These are phyloP conservation scores for Teratosphaeria gauchensis DNA, from an alignment of 2,329 filamentous ascomycete genomes.

Conservation along the genomic window DNA sequence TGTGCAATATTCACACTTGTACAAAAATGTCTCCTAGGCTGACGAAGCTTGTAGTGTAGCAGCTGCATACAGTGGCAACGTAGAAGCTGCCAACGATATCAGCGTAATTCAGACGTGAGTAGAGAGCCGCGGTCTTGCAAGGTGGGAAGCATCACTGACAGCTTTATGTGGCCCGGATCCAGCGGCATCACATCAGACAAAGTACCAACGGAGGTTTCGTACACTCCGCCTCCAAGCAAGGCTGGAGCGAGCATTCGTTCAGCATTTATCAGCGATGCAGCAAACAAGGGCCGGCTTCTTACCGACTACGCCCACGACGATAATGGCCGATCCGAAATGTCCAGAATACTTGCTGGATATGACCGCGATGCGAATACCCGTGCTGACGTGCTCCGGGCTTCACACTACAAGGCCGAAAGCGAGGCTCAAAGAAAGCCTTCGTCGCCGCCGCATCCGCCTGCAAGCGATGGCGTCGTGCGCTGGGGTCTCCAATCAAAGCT, in stretches of 20 bases:
- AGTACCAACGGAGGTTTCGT: slow-evolving; percentile 64
- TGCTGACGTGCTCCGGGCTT: neutral
- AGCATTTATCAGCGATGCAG: neutral
- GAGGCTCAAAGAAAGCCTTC: neutral
- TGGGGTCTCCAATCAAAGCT: slow-evolving; percentile 76
- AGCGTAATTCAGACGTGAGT: slow-evolving; percentile 60
- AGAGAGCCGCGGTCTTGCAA: neutral
- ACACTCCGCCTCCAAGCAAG: slow-evolving; percentile 21
- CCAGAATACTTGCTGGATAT: neutral
- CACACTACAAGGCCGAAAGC: neutral
- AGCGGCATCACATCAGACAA: slow-evolving; percentile 77
- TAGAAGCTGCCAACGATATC: slow-evolving; percentile 50
- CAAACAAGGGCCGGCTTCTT: neutral
- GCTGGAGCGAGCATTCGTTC: neutral
- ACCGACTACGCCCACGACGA: neutral
- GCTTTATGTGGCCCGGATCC: slow-evolving; percentile 55
- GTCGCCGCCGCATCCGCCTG: neutral
- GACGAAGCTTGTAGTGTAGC: slow-evolving; percentile 35
- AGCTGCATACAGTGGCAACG: slow-evolving; percentile 34
- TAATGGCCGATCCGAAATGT: neutral
- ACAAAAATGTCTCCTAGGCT: neutral
- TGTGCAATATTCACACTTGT: neutral
- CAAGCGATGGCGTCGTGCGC: slow-evolving; percentile 33
- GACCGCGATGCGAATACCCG: neutral
- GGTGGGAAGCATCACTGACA: neutral